Conservation (phyloP, 495 filamentous ascomycete genomes). For the Lasiosphaeria miniovina region DNA sequence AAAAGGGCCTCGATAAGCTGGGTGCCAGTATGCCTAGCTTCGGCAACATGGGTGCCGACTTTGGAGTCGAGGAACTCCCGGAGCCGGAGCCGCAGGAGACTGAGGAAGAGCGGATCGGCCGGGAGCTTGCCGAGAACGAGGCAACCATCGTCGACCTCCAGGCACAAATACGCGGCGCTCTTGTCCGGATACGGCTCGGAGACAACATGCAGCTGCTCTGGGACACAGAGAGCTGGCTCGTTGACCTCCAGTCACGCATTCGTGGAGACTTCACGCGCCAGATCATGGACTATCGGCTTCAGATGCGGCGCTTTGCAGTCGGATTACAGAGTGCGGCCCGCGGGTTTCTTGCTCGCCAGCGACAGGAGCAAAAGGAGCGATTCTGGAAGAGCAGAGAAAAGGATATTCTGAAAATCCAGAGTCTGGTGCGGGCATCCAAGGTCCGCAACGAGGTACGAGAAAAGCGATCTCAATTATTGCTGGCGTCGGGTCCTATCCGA, state of each 20-base stretch:
- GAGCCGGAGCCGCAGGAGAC: slow-evolving; percentile 72
- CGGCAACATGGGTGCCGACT: slow-evolving; percentile 91
- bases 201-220: slow-evolving; percentile 85
- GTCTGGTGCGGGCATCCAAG: slow-evolving; percentile 72
- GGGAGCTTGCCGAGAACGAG: slow-evolving; percentile 78
- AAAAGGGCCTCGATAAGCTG: slow-evolving; percentile 92
- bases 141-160: slow-evolving; percentile 73
- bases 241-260: slow-evolving; percentile 79
- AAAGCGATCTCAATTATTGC: slow-evolving; percentile 59
- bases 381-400: slow-evolving; percentile 68
- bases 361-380: slow-evolving; percentile 56
- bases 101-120: slow-evolving; percentile 83
- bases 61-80: slow-evolving; percentile 57
- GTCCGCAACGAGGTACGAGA: slow-evolving; percentile 64
- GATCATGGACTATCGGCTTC: slow-evolving; percentile 70
- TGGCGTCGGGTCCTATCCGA: slow-evolving; percentile 54
- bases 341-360: slow-evolving; percentile 72
- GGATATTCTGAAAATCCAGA: slow-evolving; percentile 79
- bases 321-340: slow-evolving; percentile 74
- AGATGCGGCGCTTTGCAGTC: slow-evolving; percentile 73
- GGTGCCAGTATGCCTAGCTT: slow-evolving; percentile 97
- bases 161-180: slow-evolving; percentile 77
- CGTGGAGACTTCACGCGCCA: slow-evolving; percentile 70
- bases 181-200: slow-evolving; percentile 74
- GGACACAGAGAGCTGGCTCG: slow-evolving; percentile 74